A percentile compares a stretch with the other conserved stretches of the same genome.
These are phyloP conservation scores for Graphilbum fragrans DNA, from an alignment of 2,329 filamentous ascomycete species.

Conservation along the genomic window DNA sequence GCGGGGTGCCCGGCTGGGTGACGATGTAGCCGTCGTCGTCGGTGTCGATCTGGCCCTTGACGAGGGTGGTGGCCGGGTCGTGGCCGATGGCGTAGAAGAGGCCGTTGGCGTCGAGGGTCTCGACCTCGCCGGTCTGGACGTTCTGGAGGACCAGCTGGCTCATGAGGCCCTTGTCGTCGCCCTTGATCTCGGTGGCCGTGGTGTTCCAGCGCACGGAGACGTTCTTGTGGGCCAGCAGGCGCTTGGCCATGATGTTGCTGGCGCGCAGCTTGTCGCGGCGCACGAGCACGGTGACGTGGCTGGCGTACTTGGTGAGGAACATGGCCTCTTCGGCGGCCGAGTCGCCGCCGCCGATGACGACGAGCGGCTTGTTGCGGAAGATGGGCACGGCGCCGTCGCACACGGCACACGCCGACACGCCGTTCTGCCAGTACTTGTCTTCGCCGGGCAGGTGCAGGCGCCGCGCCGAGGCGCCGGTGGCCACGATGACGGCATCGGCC, in stretches of 20 bases:
- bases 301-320: slow-evolving; percentile 95
- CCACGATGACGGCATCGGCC: slow-evolving; percentile 84
- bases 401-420: slow-evolving; percentile 91
- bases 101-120: slow-evolving; percentile 81
- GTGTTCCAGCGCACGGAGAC: slow-evolving; percentile 82
- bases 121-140: slow-evolving; percentile 59
- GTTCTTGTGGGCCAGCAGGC: slow-evolving; percentile 74
- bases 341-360: slow-evolving; percentile 93
- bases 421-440: slow-evolving; percentile 94
- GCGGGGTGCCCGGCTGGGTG: slow-evolving; percentile 77
- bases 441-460: slow-evolving; percentile 76
- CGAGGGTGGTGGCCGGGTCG: slow-evolving; percentile 80
- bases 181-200: slow-evolving; percentile 70
- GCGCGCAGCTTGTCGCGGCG: slow-evolving; percentile 78
- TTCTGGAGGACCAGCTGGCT: slow-evolving; percentile 76
- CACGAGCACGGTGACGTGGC: slow-evolving; percentile 88
- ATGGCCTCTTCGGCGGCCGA: slow-evolving; percentile 95
- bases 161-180: slow-evolving; percentile 79
- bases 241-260: slow-evolving; percentile 81
- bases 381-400: slow-evolving; percentile 96
- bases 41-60: slow-evolving; percentile 76
- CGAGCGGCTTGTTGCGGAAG: slow-evolving; percentile 90
- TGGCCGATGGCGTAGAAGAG: slow-evolving; percentile 97
- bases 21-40: slow-evolving; percentile 86
- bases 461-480: slow-evolving; percentile 85